These are phyloP conservation scores for Boechera divaricarpa DNA, from an alignment of 345 rosid genomes.

Conservation along the genomic window DNA sequence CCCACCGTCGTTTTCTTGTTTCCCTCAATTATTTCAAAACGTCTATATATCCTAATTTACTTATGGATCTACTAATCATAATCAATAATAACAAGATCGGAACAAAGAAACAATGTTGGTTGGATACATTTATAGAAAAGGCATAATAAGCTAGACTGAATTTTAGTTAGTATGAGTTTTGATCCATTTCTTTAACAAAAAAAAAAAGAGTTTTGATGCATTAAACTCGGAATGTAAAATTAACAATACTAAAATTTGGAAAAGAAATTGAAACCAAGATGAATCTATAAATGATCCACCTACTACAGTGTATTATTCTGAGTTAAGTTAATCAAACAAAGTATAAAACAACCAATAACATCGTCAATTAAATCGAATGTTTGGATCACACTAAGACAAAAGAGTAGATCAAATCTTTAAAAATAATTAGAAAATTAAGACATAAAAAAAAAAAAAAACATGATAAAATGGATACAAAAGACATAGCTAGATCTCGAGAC, in stretches of 20 bases:
- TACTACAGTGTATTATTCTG: constrained; percentile 35
- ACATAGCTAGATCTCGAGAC: constrained; percentile 41
- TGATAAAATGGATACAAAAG: constrained; percentile 9
- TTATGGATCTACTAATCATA: neutral
- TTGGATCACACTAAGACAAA: constrained; percentile 35
- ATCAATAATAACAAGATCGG: constrained; percentile 16
- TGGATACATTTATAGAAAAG: neutral
- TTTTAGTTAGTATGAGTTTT: neutral
- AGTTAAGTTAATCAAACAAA: constrained; percentile 37
- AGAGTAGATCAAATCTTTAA: constrained; percentile 6
- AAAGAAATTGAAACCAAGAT: constrained; percentile 11
- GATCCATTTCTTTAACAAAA: neutral
- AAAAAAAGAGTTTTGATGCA: neutral
- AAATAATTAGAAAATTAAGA: constrained; percentile 15
- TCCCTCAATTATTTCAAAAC: constrained; percentile 45
- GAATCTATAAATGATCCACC: constrained; percentile 26
- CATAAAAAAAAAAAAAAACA: neutral
- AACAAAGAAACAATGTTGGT: neutral
- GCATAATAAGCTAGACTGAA: neutral
- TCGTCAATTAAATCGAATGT: constrained; percentile 31
- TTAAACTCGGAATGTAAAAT: neutral
- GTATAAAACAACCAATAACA: constrained; percentile 19
- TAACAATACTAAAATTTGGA: constrained; percentile 2
- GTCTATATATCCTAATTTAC: constrained; percentile 14
- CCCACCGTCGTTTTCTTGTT: constrained; percentile 46